Conservation (phyloP, 2,329 filamentous ascomycete genomes). For the Penicillium sp. region DNA sequence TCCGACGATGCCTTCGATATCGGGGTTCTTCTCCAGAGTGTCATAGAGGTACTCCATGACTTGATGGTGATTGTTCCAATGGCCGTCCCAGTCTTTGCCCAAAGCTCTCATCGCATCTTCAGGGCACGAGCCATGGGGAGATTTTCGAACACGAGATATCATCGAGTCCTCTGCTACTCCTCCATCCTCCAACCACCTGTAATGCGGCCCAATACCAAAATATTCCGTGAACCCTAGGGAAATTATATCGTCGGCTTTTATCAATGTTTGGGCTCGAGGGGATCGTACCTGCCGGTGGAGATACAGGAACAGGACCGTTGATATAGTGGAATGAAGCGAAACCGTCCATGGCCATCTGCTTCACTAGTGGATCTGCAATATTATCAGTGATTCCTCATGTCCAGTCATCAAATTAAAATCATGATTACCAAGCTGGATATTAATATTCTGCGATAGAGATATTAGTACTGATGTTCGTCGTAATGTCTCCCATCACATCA, state of each 20-base stretch:
- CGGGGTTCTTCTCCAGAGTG: constrained; percentile 42
- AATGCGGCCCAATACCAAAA: constrained; percentile 23
- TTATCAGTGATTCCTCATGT: neutral
- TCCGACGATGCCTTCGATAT: constrained; percentile 56
- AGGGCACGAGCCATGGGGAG: constrained; percentile 19
- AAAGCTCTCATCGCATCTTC: constrained; percentile 22
- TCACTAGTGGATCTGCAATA: constrained; percentile 18
- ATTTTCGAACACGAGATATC: constrained; percentile 24
- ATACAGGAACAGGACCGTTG: constrained; percentile 19
- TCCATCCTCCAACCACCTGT: constrained; percentile 24
- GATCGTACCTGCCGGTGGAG: constrained; percentile 17
- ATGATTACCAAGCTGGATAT: constrained; percentile 17
- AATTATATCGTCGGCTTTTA: neutral
- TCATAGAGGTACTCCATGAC: constrained; percentile 39
- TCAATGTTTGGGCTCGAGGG: neutral
- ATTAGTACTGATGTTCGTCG: neutral
- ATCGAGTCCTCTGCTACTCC: constrained; percentile 23
- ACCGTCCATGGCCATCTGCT: constrained; percentile 18
- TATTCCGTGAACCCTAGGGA: constrained; percentile 21
- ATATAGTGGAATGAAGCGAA: constrained; percentile 24
- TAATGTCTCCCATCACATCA: neutral
- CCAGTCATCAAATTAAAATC: neutral
- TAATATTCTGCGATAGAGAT: constrained; percentile 16
- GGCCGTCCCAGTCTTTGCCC: constrained; percentile 17
- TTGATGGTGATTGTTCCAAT: constrained; percentile 15